phyloP scores from a whole-genome alignment of 192 early-diverging fungal species.

The Ambispora gerdemannii region DNA sequence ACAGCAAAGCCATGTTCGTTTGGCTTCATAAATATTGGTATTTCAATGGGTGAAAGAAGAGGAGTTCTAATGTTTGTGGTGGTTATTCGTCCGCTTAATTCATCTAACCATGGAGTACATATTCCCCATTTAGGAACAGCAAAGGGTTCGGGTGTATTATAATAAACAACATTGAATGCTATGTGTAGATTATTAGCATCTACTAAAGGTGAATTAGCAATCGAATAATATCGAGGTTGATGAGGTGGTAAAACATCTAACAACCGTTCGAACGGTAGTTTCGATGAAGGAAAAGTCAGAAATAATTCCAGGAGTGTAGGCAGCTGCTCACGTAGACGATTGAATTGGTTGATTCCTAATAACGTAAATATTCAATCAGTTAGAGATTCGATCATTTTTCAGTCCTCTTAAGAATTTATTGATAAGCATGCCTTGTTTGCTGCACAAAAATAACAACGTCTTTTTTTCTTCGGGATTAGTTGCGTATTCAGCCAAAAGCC shows the following conservation, averaged over 20 bases:
- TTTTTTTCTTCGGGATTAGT: constrained; percentile 67
- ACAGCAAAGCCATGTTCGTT: constrained; percentile 67
- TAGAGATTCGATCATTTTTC: neutral
- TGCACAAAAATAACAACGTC: constrained; percentile 73
- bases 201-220: constrained; percentile 65
- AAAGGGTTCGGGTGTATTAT: constrained; percentile 46
- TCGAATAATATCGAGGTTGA: constrained; percentile 86
- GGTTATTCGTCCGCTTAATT: constrained; percentile 46
- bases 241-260: constrained; percentile 77
- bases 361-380: neutral
- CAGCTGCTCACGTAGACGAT: constrained; percentile 58
- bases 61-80: constrained; percentile 26
- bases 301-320: constrained; percentile 83
- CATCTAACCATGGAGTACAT: constrained; percentile 80
- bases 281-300: constrained; percentile 70
- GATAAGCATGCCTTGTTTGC: constrained; percentile 59
- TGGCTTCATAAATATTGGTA: constrained; percentile 56
- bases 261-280: constrained; percentile 64
- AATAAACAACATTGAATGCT: constrained; percentile 88
- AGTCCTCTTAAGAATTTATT: neutral
- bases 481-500: constrained; percentile 79
- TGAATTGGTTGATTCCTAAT: constrained; percentile 60
- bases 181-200: constrained; percentile 54
- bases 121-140: constrained; percentile 54
- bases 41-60: constrained; percentile 12